Evolutionary conservation across 805 yeast genomes (phyloP), one percentile per base, ranked within the genome.

Genomic region (Candida boidinii): DNA sequence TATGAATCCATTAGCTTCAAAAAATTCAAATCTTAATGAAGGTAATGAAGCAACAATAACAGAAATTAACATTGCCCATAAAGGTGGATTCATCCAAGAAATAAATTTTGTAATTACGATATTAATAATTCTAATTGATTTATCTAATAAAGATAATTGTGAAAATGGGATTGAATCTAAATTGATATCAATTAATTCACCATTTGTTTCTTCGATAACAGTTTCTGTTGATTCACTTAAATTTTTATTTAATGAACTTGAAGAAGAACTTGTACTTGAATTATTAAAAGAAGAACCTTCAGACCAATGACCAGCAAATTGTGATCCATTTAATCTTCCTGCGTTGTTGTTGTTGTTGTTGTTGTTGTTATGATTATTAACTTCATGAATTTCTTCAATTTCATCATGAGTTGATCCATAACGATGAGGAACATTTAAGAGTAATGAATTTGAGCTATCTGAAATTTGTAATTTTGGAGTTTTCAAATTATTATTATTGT

Each of bases 61-160:
- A 3, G 88, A 69, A 2, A 76, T 53, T 9, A 76, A 49, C 88
- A 82, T 82, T 7, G 94, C 78, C 57, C 78, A 82, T 35, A 82
- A 58, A 12, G 92, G 94, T n/a, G 94, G 92, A 48, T 82, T 82
- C 83, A 82, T 78, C 28, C 47, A 42, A 7, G 46, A 34, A 4
- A 42, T 8, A 15, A 54, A 38, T 23, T 33, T 37, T 5, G 30
- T 33, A 10, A 37, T 16, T 4, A 28, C 15, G 7, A 27, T 19
- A 7, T 27, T 18, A n/a, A 18, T 17, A 18, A 27, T 12, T 5
- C 8, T 10, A 8, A 5, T 3, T 3, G 8, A 19, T 19, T 19
- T 27, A 10, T 12, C 23, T n/a, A 8, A 10, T 4, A 27, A 4
- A 13, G 29, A 19, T 13, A 27, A 19, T 19, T 7, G 9, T 19